Evolutionary conservation across 768 basidiomycete genomes (phyloP), one percentile per base, ranked within the genome.

Genomic region (Lactarius deliciosus): DNA sequence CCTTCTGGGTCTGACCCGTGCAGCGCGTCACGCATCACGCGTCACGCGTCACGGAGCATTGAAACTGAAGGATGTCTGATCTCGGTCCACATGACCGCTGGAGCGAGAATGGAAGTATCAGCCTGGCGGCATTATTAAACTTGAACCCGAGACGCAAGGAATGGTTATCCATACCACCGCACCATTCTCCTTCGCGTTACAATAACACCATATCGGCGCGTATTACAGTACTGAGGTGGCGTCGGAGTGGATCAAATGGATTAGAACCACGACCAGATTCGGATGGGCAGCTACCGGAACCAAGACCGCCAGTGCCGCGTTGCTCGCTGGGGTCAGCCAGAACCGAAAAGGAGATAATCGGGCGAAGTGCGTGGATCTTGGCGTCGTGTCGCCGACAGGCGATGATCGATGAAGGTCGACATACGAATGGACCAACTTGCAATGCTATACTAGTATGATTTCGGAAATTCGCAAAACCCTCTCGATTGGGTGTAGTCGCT

Each of bases 1-100:
- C 93, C 32, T 32, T 32, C 32, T 7, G 32, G 30, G 5, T 32
- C 30, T 0, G 7, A 32, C 32, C 32, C 32, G 61, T 30, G 64
- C 22, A 38, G 40, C 41, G 11, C 30, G 30, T 28, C 25, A 28
- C 25, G 25, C 25, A 2, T 28, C 25, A 28, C 2, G 30, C 30
- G 30, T 30, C 30, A 4, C 30, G 30, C 47, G 50, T 10, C 56
- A 63, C 8, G 34, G 34, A 34, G 9, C 34, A 34, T 34, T 0
- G 34, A 34, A 34, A 10, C 34, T 9, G 34, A 34, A 34, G 9
- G 9, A 34, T n/a, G 34, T 34, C 34, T 9, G 34, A 25, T 53
- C 50, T 25, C 50, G 50, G 50, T 5, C 22, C 13, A 25, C 2
- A 11, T 4, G 11, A 4, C 25, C 22, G 50, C 25, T 53, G 25